Evolutionary conservation across 257 asterid genomes (phyloP).

Genomic region (Ilex aquifolium): DNA sequence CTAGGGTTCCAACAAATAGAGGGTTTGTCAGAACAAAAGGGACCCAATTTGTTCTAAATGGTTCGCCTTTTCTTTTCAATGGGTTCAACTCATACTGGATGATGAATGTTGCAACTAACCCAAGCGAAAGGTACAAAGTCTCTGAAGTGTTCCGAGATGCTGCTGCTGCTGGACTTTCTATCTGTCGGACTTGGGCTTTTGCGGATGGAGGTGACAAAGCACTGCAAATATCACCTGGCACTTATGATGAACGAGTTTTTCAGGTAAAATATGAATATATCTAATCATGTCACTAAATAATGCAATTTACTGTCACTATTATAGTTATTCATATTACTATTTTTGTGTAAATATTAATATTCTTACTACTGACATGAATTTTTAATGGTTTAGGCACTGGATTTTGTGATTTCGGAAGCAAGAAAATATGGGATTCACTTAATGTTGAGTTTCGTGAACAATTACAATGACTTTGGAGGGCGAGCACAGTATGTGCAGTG

Average conservation of each 20-base stretch:
- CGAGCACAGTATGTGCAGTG: conserved; percentile 46
- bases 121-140: conserved; percentile 42
- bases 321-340: too few relatives aligned
- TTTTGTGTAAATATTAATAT: too few relatives aligned
- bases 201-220: conserved; percentile 49
- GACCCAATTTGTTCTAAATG: conserved; percentile 44
- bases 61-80: conserved; percentile 59
- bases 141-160: conserved; percentile 49
- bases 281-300: background rate
- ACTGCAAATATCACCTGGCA: conserved; percentile 60
- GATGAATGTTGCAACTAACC: conserved; percentile 60
- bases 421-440: conserved; percentile 47
- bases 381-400: conserved; percentile 41
- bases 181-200: conserved; percentile 79
- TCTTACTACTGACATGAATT: background rate
- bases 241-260: conserved; percentile 60
- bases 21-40: conserved; percentile 39
- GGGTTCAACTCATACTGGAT: conserved; percentile 82
- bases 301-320: background rate
- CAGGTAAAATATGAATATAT: conserved; percentile 30
- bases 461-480: conserved; percentile 64
- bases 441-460: conserved; percentile 60
- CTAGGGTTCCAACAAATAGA: conserved; percentile 10
- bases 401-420: conserved; percentile 63
- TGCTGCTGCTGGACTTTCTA: conserved; percentile 50